phyloP scores from a whole-genome alignment of 2,329 filamentous ascomycete species.

The Catunica adiposa region DNA sequence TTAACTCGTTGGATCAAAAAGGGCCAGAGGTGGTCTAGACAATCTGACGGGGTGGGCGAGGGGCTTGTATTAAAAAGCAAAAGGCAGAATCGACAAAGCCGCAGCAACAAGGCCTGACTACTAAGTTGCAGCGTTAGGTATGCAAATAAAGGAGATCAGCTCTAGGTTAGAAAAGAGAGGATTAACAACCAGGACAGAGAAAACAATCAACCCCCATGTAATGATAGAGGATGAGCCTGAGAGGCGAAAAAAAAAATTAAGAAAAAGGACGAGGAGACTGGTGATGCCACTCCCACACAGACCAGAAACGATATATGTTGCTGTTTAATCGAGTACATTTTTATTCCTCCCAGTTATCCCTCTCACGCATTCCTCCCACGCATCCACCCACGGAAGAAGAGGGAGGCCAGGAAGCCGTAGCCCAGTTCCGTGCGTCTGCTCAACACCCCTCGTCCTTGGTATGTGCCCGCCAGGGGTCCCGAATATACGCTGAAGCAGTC shows the following conservation, averaged over 20 bases:
- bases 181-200: not conserved
- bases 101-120: not conserved
- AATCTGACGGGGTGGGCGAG: not conserved
- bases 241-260: not conserved
- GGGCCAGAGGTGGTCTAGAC: not conserved
- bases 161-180: not conserved
- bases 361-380: not conserved
- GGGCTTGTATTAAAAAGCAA: not conserved
- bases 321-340: too few relatives aligned
- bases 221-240: not conserved
- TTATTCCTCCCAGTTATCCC: too few relatives aligned
- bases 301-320: too few relatives aligned
- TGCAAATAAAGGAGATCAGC: conserved; percentile 1
- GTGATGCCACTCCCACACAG: too few relatives aligned
- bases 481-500: not conserved
- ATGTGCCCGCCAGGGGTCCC: not conserved
- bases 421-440: not conserved
- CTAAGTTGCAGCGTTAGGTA: not conserved
- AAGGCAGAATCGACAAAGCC: not conserved
- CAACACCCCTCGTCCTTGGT: not conserved
- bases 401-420: not conserved
- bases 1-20: not conserved
- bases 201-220: not conserved
- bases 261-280: not conserved
- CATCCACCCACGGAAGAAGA: not conserved